Percentiles rank a stretch among this genome's conserved stretches.
Conservation (phyloP, 2,329 filamentous ascomycete genomes). For the Aureobasidium subglaciale region DNA sequence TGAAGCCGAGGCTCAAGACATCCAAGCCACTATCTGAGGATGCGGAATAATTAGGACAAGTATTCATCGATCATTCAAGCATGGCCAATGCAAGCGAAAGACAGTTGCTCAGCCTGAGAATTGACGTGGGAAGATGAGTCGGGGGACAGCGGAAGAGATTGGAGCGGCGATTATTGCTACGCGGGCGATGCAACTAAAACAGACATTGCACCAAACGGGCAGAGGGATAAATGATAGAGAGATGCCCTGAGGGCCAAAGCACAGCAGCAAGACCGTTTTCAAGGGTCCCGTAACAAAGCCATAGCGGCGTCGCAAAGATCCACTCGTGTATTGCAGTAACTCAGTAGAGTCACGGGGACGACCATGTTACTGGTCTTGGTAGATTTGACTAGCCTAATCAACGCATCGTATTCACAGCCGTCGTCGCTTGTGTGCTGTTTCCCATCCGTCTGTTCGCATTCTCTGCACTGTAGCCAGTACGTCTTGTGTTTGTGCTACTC, state of each 20-base stretch:
- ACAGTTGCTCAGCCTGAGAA: not conserved
- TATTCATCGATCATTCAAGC: not conserved
- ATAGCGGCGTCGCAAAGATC: not conserved
- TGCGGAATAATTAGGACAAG: not conserved
- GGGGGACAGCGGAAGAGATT: not conserved
- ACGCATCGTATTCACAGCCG: constrained; percentile 11
- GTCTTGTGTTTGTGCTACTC: not conserved
- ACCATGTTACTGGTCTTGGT: constrained; percentile 1
- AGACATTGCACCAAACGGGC: constrained; percentile 8
- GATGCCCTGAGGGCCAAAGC: no score
- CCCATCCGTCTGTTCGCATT: not conserved
- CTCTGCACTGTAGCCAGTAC: not conserved
- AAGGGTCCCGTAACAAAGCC: not conserved
- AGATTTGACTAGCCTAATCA: constrained; percentile 12
- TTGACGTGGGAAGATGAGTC: not conserved
- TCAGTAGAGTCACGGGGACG: constrained; percentile 9
- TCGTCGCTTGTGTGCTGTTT: not conserved
- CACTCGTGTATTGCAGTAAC: not conserved
- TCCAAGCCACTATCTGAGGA: not conserved
- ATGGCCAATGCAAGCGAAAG: not conserved
- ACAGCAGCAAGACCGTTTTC: not conserved
- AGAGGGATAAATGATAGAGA: not conserved
- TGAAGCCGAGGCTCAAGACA: constrained; percentile 4
- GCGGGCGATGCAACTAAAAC: not conserved
- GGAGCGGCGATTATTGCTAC: constrained; percentile 1